Percentiles rank a stretch among this genome's conserved stretches.
Conservation (phyloP, 78 protist genomes). For the Mastigamoeba balamuthi region DNA sequence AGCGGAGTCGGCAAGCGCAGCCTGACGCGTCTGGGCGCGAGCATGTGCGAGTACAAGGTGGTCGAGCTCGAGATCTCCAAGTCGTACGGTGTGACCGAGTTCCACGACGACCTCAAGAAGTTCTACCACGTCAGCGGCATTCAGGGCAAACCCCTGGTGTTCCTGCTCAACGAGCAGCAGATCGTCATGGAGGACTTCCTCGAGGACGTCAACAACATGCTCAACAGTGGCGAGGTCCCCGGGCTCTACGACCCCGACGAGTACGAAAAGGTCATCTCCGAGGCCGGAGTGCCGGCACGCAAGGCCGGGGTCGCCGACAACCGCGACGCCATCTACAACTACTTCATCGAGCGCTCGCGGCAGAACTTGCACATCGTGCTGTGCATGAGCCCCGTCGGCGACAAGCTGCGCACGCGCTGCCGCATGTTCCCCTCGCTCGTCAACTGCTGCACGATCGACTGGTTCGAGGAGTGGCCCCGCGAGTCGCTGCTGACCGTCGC, state of each 20-base stretch:
- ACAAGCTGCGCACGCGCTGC: conserved; percentile 67
- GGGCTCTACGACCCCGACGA: conserved; percentile 57
- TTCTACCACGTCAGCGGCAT: conserved; percentile 34
- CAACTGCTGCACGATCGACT: conserved; percentile 83
- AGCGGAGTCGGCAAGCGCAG: conserved; percentile 68
- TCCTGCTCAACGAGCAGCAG: conserved; percentile 84
- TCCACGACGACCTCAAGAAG: conserved; percentile 58
- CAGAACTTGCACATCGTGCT: conserved; percentile 65
- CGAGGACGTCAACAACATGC: conserved; percentile 79
- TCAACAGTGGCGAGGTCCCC: conserved; percentile 85
- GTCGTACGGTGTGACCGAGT: conserved; percentile 55
- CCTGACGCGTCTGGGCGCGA: conserved; percentile 58
- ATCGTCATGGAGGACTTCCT: conserved; percentile 63
- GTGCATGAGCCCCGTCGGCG: conserved; percentile 73
- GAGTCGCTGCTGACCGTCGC: too few species aligned
- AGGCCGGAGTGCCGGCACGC: conserved; percentile 41
- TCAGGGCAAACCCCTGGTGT: conserved; percentile 45
- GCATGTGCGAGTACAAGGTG: conserved; percentile 37
- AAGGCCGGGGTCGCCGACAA: conserved; percentile 22
- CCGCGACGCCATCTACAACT: too few species aligned
- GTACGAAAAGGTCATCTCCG: too few species aligned
- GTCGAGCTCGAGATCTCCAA: conserved; percentile 50
- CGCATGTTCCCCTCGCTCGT: conserved; percentile 84
- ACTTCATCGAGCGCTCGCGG: conserved; percentile 42
- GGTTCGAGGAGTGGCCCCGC: conserved; percentile 88